Conservation (phyloP, 495 filamentous ascomycete genomes). For the Neurospora discreta region DNA sequence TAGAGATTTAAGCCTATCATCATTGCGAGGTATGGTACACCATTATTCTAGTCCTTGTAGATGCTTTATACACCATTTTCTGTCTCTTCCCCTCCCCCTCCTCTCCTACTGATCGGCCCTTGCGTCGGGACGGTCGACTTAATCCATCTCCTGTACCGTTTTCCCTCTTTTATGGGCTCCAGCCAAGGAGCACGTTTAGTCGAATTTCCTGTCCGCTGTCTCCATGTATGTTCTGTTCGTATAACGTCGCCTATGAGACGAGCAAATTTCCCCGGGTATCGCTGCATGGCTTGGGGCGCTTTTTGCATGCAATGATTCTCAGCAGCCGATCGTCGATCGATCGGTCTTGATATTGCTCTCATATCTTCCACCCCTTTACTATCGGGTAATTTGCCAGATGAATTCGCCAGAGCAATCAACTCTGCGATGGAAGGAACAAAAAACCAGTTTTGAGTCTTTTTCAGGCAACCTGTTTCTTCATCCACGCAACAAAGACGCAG, state of each 20-base stretch:
- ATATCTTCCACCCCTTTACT: not conserved
- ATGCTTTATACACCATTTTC: not conserved
- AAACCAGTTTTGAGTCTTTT: not conserved
- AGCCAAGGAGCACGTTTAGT: not conserved
- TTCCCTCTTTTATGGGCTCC: not conserved
- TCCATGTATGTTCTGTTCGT: not conserved
- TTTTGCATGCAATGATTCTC: not conserved
- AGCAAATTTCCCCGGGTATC: not conserved
- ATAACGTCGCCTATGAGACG: not conserved
- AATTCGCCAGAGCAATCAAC: not conserved
- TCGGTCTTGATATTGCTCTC: not conserved
- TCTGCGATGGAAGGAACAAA: not conserved
- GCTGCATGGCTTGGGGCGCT: not conserved
- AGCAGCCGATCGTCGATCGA: not conserved
- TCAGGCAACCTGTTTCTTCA: not conserved
- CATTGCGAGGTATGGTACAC: not conserved
- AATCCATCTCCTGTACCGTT: not conserved
- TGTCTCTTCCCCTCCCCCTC: not conserved
- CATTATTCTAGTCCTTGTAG: not conserved
- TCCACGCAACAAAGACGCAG: constrained; percentile 34
- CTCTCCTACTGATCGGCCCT: not conserved
- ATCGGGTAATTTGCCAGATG: not conserved
- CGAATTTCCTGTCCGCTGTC: not conserved
- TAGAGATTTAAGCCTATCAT: not conserved
- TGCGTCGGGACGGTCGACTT: not conserved